phyloP scores from a whole-genome alignment of 257 asterid genomes.

The Solanum sitiens region DNA sequence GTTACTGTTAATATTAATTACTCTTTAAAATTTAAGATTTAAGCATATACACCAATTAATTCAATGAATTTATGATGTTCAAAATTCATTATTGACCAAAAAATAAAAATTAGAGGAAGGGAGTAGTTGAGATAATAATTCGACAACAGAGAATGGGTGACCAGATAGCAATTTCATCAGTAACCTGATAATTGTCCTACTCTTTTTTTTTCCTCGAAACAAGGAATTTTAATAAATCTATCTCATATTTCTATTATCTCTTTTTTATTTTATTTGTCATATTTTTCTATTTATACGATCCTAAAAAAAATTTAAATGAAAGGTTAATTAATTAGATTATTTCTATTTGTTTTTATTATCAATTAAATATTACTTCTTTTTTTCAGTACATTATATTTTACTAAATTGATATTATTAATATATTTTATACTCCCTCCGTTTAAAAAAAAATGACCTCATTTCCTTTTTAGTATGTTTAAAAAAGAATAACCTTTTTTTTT shows the following conservation, averaged over 20 bases:
- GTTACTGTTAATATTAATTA: not conserved
- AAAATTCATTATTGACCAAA: not conserved
- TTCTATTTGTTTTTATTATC: no score
- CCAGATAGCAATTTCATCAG: not conserved
- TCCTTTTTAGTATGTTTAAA: no score
- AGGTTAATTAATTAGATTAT: no score
- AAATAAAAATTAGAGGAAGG: not conserved
- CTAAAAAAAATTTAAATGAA: no score
- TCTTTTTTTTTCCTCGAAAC: not conserved
- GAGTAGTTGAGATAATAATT: not conserved
- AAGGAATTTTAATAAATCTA: not conserved
- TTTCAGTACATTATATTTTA: no score
- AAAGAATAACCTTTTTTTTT: no score
- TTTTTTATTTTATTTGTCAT: no score
- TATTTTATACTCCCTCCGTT: no score
- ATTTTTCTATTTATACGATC: no score
- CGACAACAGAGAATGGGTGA: not conserved
- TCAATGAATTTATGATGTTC: not conserved
- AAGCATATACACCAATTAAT: not conserved
- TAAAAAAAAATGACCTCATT: no score
- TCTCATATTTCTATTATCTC: not conserved
- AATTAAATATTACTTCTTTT: no score
- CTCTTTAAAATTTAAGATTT: not conserved
- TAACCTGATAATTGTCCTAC: not conserved
- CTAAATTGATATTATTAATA: no score